These are phyloP conservation scores for Tulasnella sp. DNA, from an alignment of 768 basidiomycete species.

Conservation along the genomic window DNA sequence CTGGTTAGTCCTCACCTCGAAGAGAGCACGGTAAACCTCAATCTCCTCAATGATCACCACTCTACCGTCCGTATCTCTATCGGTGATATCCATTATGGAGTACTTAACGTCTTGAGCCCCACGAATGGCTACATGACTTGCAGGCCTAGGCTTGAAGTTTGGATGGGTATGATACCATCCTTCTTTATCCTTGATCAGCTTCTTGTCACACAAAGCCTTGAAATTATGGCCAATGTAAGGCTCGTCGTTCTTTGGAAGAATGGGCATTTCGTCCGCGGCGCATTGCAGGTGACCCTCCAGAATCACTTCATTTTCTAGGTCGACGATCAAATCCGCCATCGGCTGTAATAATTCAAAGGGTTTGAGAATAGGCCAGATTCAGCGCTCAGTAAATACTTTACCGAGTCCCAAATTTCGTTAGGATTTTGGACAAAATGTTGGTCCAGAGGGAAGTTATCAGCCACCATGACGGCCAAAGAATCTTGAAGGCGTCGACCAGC, in stretches of 20 bases:
- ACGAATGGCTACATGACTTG: conserved; percentile 67
- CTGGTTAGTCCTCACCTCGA: conserved; percentile 49
- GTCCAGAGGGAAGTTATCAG: conserved; percentile 66
- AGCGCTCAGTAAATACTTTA: conserved; percentile 25
- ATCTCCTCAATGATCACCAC: conserved; percentile 68
- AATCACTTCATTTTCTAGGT: conserved; percentile 67
- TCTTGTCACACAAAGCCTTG: conserved; percentile 54
- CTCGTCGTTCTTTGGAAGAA: conserved; percentile 55
- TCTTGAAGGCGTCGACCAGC: conserved; percentile 79
- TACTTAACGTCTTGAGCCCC: conserved; percentile 77
- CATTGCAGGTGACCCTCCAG: conserved; percentile 86
- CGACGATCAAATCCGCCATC: conserved; percentile 60
- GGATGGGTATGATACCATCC: conserved; percentile 86
- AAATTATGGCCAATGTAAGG: conserved; percentile 63
- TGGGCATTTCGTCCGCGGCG: conserved; percentile 80
- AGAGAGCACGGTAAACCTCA: conserved; percentile 76
- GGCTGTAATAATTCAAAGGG: conserved; percentile 34
- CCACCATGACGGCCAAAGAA: conserved; percentile 69
- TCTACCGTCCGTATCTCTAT: conserved; percentile 36
- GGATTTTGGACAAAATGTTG: conserved; percentile 69
- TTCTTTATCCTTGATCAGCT: conserved; percentile 64
- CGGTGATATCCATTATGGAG: conserved; percentile 60
- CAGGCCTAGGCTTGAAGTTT: conserved; percentile 72
- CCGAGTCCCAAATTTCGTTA: conserved; percentile 52
- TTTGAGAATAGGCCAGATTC: not conserved